Base-by-base conservation (phyloP, 2,329 filamentous ascomycete genomes). In the Alternaria sp. region DNA sequence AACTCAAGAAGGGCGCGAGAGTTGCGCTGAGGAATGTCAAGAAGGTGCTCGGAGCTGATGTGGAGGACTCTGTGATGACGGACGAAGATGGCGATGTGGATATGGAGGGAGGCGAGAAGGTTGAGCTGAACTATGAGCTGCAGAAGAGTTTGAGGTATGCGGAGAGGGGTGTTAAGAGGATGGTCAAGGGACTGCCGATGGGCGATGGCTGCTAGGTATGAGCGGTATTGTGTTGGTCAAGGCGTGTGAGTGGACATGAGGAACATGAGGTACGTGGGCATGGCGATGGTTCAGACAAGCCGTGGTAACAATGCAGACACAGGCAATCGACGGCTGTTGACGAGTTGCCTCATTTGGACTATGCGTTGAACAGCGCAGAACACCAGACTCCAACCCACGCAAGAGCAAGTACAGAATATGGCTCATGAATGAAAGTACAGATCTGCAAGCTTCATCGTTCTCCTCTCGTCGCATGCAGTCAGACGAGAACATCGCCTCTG, bases 121-220 rank as follows among this genome's bases (percentile, higher is more conserved):
- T 25, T 10, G 61, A 66, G 51, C 28, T 74, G 26, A 69, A 67
- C 46, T 70, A 69, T 51, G 75, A 71, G 51, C 43, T 78, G 23
- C 57, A 62, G 9, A 66, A 68, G 50, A 68, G 71, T 25, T 55
- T 78, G 43, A 56, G 59, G 13, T 78, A 74, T 66, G 70, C 66
- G 8, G 74, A 79, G 68, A 73, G 73, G 43, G 76, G 75, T 6
- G 68, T 79, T 13, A 76, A 69, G 67, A 72, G 74, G 46, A 75
- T 79, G 73, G 71, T 70, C 12, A 79, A 76, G 59, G 67, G 71
- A 6, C 51, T 80, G 12, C 73, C 73, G 9, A 53, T 52, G 25
- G 61, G 69, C n/a, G 61, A 65, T 23, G 30, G 30, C 9, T 52
- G 19, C 2, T 36, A 40, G 30, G 49, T 21, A 17, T 52, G 23